Evolutionary conservation across 2,329 filamentous ascomycete genomes (phyloP), one percentile per base, ranked within the genome.

Genomic region (Fusarium palustre): DNA sequence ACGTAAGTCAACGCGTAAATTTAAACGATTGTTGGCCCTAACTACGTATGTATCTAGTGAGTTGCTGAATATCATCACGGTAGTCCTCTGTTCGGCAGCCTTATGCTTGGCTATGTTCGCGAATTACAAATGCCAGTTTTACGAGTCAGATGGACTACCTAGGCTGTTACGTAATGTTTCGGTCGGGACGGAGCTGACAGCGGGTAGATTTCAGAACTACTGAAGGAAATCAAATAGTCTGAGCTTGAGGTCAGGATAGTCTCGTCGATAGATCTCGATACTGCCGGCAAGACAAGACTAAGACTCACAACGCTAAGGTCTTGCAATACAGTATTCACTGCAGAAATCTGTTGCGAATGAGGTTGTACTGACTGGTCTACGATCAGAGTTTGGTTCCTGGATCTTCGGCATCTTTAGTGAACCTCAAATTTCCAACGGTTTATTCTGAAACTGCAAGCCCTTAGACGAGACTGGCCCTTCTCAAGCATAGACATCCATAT

Each of bases 341-440:
- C 13, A 28, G n/a, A 7, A 24, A n/a, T 13, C 18, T 20, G 34
- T 30, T 36, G 25, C 33, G 33, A 28, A 39, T 28, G 13, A 38
- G 15, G 5, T n/a, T n/a, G n/a, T 15, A 20, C n/a, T 18, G 33
- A 20, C n/a, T 18, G 33, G n/a, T 28, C 24, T 50, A 28, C 18
- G 28, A 39, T 50, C 20, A 66, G 41, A 61, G 52, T 63, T 63
- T 49, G 60, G 66, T 69, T 69, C 66, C 54, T 69, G 42, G 43
- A 60, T 54, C 39, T n/a, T 65, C 42, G 38, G 20, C 33, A 47
- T 45, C 31, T 49, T 64, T 64, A 36, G 30, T 25, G 18, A 61
- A 45, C 22, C 43, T 48, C 49, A 50, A 50, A n/a, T 50, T 30
- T 15, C 30, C 48, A 68, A 66, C 65, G 66, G 65, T 53, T 53